Conservation (phyloP, 73 alveolate species). For the Paramecium sexaurelia region DNA sequence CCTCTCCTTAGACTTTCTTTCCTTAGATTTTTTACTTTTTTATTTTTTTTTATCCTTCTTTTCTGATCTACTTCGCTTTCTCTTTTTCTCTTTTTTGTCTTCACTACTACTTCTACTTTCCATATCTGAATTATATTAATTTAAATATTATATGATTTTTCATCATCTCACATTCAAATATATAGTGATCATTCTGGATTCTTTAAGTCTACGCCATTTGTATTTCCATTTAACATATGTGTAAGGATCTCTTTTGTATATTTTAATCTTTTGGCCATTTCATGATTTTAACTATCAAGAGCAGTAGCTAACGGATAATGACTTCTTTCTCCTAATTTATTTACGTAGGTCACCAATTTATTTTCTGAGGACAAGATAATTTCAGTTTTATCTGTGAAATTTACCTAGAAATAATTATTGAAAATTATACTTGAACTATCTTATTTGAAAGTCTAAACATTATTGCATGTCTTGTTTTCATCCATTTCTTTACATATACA, state of each 20-base stretch:
- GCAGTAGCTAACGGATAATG: slow-evolving; percentile 93
- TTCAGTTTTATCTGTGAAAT: slow-evolving; percentile 96
- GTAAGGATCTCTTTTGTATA: slow-evolving; percentile 93
- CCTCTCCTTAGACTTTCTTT: slow-evolving; percentile 51
- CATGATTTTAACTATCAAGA: slow-evolving; percentile 91
- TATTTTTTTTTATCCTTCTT: slow-evolving; percentile 23
- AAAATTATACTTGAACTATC: slow-evolving; percentile 71
- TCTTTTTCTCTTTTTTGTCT: slow-evolving; percentile 30
- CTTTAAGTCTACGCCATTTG: not conserved
- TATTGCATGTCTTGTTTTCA: slow-evolving; percentile 96
- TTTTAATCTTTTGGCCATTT: slow-evolving; percentile 84
- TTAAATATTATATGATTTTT: slow-evolving; percentile 25
- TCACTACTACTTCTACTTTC: slow-evolving; percentile 10
- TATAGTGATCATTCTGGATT: slow-evolving; percentile 44
- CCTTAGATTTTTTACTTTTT: slow-evolving; percentile 56
- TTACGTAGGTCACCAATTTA: slow-evolving; percentile 93
- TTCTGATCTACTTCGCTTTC: slow-evolving; percentile 3
- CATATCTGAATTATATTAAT: slow-evolving; percentile 7
- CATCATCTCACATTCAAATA: not conserved
- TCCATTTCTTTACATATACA: slow-evolving; percentile 96
- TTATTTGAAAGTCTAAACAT: slow-evolving; percentile 96
- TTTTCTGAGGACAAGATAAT: slow-evolving; percentile 91
- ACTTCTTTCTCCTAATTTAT: slow-evolving; percentile 92
- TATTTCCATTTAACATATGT: slow-evolving; percentile 79
- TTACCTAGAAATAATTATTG: slow-evolving; percentile 74